phyloP scores from a whole-genome alignment of 176 grass and related monocot genomes.

The Rhynchospora breviuscula region DNA sequence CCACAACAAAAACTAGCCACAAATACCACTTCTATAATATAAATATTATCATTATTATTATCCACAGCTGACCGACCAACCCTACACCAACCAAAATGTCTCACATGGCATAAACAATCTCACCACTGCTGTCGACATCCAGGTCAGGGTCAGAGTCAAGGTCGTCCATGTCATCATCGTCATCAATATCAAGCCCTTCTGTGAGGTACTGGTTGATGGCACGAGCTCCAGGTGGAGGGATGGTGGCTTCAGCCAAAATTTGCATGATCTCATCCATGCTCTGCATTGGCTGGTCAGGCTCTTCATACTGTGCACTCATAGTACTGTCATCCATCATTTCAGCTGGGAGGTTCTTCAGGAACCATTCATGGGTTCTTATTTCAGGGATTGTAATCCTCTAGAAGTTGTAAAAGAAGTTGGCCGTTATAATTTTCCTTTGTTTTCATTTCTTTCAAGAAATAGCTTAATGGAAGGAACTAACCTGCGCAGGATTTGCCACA shows the following conservation, averaged over 20 bases:
- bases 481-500: constrained; percentile 41
- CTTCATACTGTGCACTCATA: constrained; percentile 53
- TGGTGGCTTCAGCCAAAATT: constrained; percentile 66
- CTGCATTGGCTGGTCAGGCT: constrained; percentile 72
- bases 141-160: constrained; percentile 62
- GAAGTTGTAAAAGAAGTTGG: background rate
- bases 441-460: background rate
- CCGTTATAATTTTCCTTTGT: background rate
- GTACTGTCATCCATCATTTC: constrained; percentile 54
- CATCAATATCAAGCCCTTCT: constrained; percentile 47
- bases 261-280: constrained; percentile 66
- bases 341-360: constrained; percentile 57
- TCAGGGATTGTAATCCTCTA: constrained; percentile 83
- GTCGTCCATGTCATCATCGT: constrained; percentile 76
- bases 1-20: background rate
- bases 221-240: constrained; percentile 30
- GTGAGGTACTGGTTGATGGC: constrained; percentile 37
- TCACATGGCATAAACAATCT: constrained; percentile 49
- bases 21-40: constrained; percentile 17
- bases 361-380: constrained; percentile 67
- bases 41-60: constrained; percentile 12
- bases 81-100: background rate
- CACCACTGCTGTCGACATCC: constrained; percentile 55
- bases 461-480: constrained; percentile 12
- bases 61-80: constrained; percentile 5